phyloP scores from a whole-genome alignment of 345 rosid genomes.

The Arabis hirsuta region DNA sequence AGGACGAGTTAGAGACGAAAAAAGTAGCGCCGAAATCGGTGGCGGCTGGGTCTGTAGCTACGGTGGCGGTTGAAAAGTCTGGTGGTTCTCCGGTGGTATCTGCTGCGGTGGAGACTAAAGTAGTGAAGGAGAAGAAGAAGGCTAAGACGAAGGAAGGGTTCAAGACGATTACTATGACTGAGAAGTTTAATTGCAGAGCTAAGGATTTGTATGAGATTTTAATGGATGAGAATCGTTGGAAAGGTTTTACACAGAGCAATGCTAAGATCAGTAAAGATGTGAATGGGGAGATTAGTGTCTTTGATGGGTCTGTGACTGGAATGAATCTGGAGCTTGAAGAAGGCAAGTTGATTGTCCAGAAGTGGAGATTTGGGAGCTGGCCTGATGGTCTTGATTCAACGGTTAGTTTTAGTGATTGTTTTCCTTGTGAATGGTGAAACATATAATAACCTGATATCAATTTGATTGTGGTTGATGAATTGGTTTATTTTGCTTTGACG shows the following conservation, averaged over 20 bases:
- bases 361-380: slow-evolving; percentile 98
- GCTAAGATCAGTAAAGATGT: slow-evolving; percentile 87
- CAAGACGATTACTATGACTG: slow-evolving; percentile 74
- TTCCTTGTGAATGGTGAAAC: not conserved
- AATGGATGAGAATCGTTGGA: slow-evolving; percentile 98
- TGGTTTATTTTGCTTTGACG: slow-evolving; percentile 9
- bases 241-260: slow-evolving; percentile 92
- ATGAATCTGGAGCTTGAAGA: slow-evolving; percentile 75
- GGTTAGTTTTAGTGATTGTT: slow-evolving; percentile 46
- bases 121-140: slow-evolving; percentile 53
- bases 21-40: slow-evolving; percentile 59
- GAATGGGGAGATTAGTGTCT: slow-evolving; percentile 77
- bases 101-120: slow-evolving; percentile 32
- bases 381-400: slow-evolving; percentile 89
- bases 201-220: slow-evolving; percentile 83
- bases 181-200: slow-evolving; percentile 88
- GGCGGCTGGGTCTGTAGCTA: slow-evolving; percentile 22
- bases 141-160: slow-evolving; percentile 57
- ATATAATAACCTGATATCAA: not conserved
- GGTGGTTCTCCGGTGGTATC: slow-evolving; percentile 24
- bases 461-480: slow-evolving; percentile 26
- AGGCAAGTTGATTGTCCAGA: slow-evolving; percentile 88
- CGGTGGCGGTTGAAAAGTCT: slow-evolving; percentile 41
- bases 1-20: slow-evolving; percentile 77
- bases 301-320: slow-evolving; percentile 95